These are phyloP conservation scores for Herpetomonas tarakana DNA, from an alignment of 208 protist species.

Conservation along the genomic window DNA sequence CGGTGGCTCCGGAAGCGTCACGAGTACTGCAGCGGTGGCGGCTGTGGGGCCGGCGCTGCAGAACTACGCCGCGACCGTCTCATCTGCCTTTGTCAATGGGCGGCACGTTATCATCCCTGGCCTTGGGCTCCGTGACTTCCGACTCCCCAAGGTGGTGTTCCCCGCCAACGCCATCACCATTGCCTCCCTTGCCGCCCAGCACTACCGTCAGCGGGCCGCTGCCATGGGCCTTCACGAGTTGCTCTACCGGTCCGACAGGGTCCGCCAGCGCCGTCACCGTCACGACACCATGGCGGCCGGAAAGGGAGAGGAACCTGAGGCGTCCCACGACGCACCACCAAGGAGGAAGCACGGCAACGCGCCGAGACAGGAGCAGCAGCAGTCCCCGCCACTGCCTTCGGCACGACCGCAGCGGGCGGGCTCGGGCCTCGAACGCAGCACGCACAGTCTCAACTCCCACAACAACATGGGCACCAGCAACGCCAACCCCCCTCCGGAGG, in stretches of 20 bases:
- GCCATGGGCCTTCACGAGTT: neutral
- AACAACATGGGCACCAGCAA: neutral
- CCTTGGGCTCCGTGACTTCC: slow-evolving; percentile 34
- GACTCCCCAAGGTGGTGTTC: slow-evolving; percentile 24
- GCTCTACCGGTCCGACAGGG: no score
- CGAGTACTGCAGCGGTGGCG: neutral
- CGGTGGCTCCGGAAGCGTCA: neutral
- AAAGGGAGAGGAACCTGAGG: no score
- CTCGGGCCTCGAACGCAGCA: neutral
- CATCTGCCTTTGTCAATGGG: slow-evolving; percentile 18
- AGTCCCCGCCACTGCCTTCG: neutral
- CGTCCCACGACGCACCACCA: neutral
- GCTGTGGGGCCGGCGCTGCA: neutral
- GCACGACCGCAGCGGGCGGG: no score
- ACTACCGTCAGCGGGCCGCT: neutral
- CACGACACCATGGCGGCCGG: neutral
- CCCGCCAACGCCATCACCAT: slow-evolving; percentile 16
- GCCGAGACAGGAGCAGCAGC: neutral
- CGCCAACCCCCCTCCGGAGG: neutral
- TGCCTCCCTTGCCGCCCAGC: neutral
- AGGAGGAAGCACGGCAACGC: no score
- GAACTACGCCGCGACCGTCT: slow-evolving; percentile 10
- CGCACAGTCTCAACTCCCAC: slow-evolving; percentile 14
- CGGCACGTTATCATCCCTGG: slow-evolving; percentile 29
- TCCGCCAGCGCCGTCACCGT: neutral